Base-by-base conservation (phyloP, 192 early-diverging fungal species). In the Physocladia obscura region DNA sequence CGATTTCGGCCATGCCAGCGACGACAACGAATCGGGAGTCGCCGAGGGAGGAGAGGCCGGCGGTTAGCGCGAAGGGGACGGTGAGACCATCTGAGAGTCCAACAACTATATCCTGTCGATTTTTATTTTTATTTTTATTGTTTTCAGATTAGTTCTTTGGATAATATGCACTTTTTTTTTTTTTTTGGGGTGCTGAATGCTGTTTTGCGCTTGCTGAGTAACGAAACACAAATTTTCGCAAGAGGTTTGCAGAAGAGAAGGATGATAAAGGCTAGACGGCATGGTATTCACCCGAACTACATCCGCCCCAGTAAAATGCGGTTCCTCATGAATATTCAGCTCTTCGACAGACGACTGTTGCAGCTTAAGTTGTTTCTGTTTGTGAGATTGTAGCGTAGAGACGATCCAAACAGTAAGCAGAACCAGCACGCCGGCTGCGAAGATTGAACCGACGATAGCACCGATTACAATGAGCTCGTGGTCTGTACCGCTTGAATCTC, bases 61-160 rank as follows among this genome's bases (percentile, higher is more conserved):
- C 87, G 24, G 87, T 81, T n/a, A 88, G 67, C 27, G 87, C 87
- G 75, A 88, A 88, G 15, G 85, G 85, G 15, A 88, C 81, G 19
- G 77, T 79, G 32, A 79, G 60, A 2, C 77, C 77, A 56, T 79
- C 77, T 19, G 74, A 76, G 19, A 79, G 56, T 8, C 73, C 55
- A 6, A 59, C 57, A 34, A 59, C 57, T 5, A 36, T 24, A 34
- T 59, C 57, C 52, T 55, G 0, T 27, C 26, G 13, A 17, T 17
- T 0, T 55, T 0, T 22, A 11, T 24, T 11, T 27, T 13, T 24
- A 55, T 15, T 55, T 27, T 55, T 24, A 22, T 11, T 55, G 26
- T 11, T 26, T 11, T 11, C 52, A 27, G 11, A 55, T 27, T 17
- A 26, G 11, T 55, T 13, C n/a, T n/a, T n/a, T n/a, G n/a, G n/a